These are phyloP conservation scores for Escovopsis sp. DNA, from an alignment of 2,329 filamentous ascomycete genomes.

Conservation along the genomic window DNA sequence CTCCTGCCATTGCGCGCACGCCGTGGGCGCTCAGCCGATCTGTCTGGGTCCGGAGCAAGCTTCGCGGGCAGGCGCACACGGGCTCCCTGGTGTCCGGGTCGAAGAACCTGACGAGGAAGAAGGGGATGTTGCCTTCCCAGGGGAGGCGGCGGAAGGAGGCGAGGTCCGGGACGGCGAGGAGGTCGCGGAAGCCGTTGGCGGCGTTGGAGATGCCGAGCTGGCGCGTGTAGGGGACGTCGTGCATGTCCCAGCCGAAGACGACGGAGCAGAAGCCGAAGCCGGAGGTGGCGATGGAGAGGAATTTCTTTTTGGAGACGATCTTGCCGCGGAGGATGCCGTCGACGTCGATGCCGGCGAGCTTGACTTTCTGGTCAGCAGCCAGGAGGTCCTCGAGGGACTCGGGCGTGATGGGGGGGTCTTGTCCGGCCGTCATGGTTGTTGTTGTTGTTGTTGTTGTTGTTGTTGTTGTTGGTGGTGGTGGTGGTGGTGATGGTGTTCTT, in stretches of 20 bases:
- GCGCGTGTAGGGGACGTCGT: slow-evolving; percentile 75
- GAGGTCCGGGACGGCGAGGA: slow-evolving; percentile 70
- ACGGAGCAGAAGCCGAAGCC: slow-evolving; percentile 93
- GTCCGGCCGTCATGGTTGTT: neutral
- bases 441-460: no score
- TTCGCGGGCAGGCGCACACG: slow-evolving; percentile 64
- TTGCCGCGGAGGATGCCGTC: slow-evolving; percentile 82
- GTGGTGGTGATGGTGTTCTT: no score
- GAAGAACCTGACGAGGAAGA: slow-evolving; percentile 71
- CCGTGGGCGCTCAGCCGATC: slow-evolving; percentile 52
- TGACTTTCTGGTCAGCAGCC: slow-evolving; percentile 60
- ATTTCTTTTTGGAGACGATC: slow-evolving; percentile 84
- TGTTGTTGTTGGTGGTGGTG: no score
- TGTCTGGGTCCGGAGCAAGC: slow-evolving; percentile 52
- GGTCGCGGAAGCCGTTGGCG: slow-evolving; percentile 76
- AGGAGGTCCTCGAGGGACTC: slow-evolving; percentile 53
- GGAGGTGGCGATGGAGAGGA: slow-evolving; percentile 61
- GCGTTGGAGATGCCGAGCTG: slow-evolving; percentile 81
- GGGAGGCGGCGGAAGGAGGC: slow-evolving; percentile 68
- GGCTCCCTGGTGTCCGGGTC: slow-evolving; percentile 63
- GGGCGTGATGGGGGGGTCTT: slow-evolving; percentile 35
- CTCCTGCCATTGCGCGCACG: slow-evolving; percentile 79
- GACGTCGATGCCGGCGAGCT: slow-evolving; percentile 75
- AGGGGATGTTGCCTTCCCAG: slow-evolving; percentile 76
- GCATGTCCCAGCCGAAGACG: slow-evolving; percentile 95